phyloP scores from a whole-genome alignment of 495 filamentous ascomycete species.

The Talaromyces liani region DNA sequence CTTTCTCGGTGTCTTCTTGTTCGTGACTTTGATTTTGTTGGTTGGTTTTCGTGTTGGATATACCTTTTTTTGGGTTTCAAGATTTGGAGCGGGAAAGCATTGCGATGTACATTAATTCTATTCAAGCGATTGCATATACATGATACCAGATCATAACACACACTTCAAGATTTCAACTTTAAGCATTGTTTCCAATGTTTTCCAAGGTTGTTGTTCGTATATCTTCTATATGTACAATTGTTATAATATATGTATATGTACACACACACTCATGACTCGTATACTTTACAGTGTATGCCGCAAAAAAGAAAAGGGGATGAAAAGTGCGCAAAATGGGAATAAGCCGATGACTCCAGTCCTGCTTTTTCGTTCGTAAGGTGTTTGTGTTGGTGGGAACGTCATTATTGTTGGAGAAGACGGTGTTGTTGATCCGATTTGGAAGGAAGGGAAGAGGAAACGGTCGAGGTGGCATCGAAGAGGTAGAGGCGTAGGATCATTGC shows the following conservation, averaged over 20 bases:
- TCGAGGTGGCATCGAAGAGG: no score
- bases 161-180: neutral
- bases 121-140: neutral
- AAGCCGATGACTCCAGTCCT: neutral
- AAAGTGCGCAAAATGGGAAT: neutral
- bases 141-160: neutral
- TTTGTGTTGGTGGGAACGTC: neutral
- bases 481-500: neutral
- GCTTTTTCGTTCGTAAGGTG: neutral
- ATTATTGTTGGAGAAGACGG: neutral
- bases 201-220: neutral
- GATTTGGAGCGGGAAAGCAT: neutral
- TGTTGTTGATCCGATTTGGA: neutral
- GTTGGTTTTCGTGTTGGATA: neutral
- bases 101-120: neutral
- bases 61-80: neutral
- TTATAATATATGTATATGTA: conserved; percentile 3
- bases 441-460: neutral
- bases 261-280: conserved; percentile 8
- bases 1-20: neutral
- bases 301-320: neutral
- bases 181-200: neutral
- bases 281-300: conserved; percentile 9
- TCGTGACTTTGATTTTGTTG: neutral
- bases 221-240: conserved; percentile 7